phyloP scores from a whole-genome alignment of 441 rosid genomes.

The Euphorbia celastroides region DNA sequence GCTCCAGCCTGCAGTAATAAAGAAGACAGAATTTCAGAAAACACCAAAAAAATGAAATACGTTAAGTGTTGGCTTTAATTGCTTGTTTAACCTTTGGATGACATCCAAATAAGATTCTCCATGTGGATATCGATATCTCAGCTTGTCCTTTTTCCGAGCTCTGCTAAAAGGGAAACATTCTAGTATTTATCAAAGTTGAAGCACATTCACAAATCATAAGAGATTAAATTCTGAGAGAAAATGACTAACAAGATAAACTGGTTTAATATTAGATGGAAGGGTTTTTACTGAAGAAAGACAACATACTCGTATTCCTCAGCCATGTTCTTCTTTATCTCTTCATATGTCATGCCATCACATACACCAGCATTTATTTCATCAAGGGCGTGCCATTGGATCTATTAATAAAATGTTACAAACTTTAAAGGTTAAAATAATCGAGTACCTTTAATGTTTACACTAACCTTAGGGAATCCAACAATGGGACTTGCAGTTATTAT shows the following conservation, averaged over 20 bases:
- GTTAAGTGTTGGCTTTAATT: neutral
- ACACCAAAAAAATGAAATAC: neutral
- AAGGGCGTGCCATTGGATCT: constrained; percentile 99
- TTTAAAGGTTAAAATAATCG: neutral
- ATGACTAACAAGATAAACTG: neutral
- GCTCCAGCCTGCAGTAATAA: constrained; percentile 73
- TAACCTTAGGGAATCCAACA: constrained; percentile 95
- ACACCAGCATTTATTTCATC: constrained; percentile 99
- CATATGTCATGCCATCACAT: constrained; percentile 99
- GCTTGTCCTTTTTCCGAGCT: constrained; percentile 86
- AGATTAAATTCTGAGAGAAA: too few species aligned
- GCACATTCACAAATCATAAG: neutral
- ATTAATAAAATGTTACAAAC: neutral
- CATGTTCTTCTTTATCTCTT: constrained; percentile 91
- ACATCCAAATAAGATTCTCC: constrained; percentile 99
- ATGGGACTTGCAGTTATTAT: constrained; percentile 85
- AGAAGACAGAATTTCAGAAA: constrained; percentile 14
- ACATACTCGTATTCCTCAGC: constrained; percentile 94
- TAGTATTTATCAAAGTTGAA: neutral
- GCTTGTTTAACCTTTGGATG: constrained; percentile 70
- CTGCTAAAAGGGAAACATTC: constrained; percentile 31
- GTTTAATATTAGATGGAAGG: neutral
- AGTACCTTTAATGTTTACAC: constrained; percentile 15
- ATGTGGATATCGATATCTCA: constrained; percentile 93
- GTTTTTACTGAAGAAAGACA: neutral